Conservation (phyloP, 345 rosid genomes). For the Mangifera indica region DNA sequence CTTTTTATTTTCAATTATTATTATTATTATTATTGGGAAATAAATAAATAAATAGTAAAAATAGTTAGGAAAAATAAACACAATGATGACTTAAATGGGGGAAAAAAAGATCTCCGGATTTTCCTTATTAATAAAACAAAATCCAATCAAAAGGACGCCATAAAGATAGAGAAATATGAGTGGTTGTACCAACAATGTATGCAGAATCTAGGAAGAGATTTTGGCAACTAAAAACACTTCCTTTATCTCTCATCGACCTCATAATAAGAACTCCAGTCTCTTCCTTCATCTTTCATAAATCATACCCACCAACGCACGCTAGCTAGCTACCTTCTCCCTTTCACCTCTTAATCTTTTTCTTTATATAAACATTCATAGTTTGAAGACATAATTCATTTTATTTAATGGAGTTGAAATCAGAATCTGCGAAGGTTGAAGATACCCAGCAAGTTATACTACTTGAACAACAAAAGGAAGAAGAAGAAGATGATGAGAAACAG, state of each 20-base stretch:
- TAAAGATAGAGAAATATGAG: conserved; percentile 19
- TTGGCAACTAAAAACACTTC: conserved; percentile 6
- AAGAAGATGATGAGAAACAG: conserved; percentile 5
- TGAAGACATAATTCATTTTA: not conserved
- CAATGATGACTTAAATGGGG: conserved; percentile 26
- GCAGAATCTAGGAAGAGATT: conserved; percentile 41
- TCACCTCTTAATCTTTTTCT: not conserved
- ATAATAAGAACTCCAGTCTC: conserved; percentile 21
- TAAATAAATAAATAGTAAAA: too few species aligned
- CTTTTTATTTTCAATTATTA: too few species aligned
- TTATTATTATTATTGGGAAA: too few species aligned
- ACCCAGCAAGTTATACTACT: conserved; percentile 1
- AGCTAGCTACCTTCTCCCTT: conserved; percentile 2
- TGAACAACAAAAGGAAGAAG: not conserved
- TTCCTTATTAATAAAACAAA: conserved; percentile 45
- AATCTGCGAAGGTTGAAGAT: not conserved
- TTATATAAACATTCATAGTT: too few species aligned
- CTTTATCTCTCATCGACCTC: conserved; percentile 22
- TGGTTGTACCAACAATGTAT: conserved; percentile 34
- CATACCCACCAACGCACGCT: conserved; percentile 3
- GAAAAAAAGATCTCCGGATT: conserved; percentile 35
- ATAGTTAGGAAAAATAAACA: not conserved
- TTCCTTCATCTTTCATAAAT: not conserved
- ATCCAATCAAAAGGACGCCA: conserved; percentile 16
- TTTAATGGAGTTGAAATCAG: conserved; percentile 36